These are phyloP conservation scores for Acanthamoeba quina DNA, from an alignment of 208 protist genomes.

Conservation along the genomic window DNA sequence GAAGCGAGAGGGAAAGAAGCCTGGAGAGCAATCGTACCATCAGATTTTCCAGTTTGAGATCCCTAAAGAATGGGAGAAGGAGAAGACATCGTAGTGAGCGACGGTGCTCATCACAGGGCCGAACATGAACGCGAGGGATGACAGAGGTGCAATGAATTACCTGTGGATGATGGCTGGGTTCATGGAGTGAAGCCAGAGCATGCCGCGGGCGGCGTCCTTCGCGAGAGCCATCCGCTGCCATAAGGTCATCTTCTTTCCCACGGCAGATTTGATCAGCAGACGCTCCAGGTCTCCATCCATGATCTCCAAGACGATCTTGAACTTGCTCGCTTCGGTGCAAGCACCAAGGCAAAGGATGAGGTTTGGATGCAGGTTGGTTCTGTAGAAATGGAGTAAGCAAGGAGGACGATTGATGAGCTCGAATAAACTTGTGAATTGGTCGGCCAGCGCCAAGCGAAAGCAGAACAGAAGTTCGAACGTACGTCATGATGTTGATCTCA, in stretches of 20 bases:
- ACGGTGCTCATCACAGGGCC: background rate
- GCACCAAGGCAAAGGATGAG: slow-evolving; percentile 59
- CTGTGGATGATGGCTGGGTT: slow-evolving; percentile 84
- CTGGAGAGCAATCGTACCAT: slow-evolving; percentile 7
- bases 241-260: slow-evolving; percentile 59
- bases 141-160: background rate
- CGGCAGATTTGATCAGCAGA: slow-evolving; percentile 26
- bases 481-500: slow-evolving; percentile 70
- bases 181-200: slow-evolving; percentile 82
- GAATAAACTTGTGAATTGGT: background rate
- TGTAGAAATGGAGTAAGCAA: background rate
- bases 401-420: no score
- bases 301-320: slow-evolving; percentile 57
- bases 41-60: slow-evolving; percentile 78
- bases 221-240: slow-evolving; percentile 51
- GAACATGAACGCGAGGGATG: no score
- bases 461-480: background rate
- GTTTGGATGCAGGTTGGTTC: slow-evolving; percentile 62
- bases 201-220: slow-evolving; percentile 81
- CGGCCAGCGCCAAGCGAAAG: no score
- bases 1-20: slow-evolving; percentile 8
- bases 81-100: background rate
- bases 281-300: slow-evolving; percentile 67
- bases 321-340: slow-evolving; percentile 58
- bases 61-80: slow-evolving; percentile 54